Evolutionary conservation across 257 asterid genomes (phyloP).

Genomic region (Capsicum pubescens): DNA sequence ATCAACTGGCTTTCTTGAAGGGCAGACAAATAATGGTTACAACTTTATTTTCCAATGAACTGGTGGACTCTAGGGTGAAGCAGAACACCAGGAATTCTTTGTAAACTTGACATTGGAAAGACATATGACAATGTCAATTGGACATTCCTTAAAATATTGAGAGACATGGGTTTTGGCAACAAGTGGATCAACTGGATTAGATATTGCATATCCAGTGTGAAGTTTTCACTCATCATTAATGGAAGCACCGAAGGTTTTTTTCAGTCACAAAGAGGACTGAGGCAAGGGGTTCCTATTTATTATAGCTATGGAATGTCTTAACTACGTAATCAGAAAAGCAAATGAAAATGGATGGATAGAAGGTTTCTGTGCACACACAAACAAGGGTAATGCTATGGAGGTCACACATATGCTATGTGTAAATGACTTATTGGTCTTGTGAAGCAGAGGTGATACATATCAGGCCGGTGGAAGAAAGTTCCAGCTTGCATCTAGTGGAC

Average conservation of each 20-base stretch:
- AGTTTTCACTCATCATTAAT: not conserved
- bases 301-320: not conserved
- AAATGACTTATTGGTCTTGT: not conserved
- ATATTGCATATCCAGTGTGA: not conserved
- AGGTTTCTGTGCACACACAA: not conserved
- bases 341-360: not conserved
- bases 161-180: not conserved
- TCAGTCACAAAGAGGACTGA: not conserved
- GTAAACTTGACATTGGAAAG: not conserved
- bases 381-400: not conserved
- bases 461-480: not conserved
- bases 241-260: not conserved
- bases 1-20: no score
- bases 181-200: not conserved
- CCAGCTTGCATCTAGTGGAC: not conserved
- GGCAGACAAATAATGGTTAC: no score
- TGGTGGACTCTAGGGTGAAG: not conserved
- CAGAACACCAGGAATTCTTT: not conserved
- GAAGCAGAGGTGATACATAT: not conserved
- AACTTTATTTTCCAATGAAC: no score
- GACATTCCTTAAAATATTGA: not conserved
- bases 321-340: not conserved
- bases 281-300: not conserved
- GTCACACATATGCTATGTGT: not conserved
- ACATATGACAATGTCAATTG: not conserved